Evolutionary conservation across 2,329 filamentous ascomycete genomes (phyloP).

Genomic region (Arthrinium phaeospermum): DNA sequence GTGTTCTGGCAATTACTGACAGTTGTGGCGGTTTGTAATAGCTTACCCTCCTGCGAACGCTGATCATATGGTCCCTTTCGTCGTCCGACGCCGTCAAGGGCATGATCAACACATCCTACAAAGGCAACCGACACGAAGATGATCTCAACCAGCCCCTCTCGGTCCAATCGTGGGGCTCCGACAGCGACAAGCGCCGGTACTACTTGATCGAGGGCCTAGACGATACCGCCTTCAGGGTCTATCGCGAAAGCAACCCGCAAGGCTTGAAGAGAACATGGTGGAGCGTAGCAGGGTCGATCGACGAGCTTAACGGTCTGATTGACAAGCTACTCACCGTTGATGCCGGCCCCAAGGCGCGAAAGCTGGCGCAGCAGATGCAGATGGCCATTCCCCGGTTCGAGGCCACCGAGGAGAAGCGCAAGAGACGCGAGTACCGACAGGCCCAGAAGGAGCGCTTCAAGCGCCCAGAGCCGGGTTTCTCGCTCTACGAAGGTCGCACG

Average conservation of each 20-base stretch:
- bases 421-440: slow-evolving; percentile 88
- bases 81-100: slow-evolving; percentile 83
- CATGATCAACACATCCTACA: slow-evolving; percentile 87
- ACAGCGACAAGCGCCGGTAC: slow-evolving; percentile 90
- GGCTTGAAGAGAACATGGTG: slow-evolving; percentile 83
- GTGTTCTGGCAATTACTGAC: slow-evolving; percentile 21
- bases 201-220: slow-evolving; percentile 93
- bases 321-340: slow-evolving; percentile 79
- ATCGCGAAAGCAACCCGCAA: slow-evolving; percentile 88
- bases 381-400: slow-evolving; percentile 89
- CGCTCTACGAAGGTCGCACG: slow-evolving; percentile 93
- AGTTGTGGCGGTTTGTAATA: slow-evolving; percentile 43
- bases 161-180: slow-evolving; percentile 88
- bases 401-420: slow-evolving; percentile 94
- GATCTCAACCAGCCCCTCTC: slow-evolving; percentile 84
- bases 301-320: slow-evolving; percentile 78
- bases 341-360: slow-evolving; percentile 79
- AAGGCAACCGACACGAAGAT: slow-evolving; percentile 81
- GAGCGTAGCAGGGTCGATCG: slow-evolving; percentile 89
- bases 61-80: slow-evolving; percentile 87
- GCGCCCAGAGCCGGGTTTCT: slow-evolving; percentile 86
- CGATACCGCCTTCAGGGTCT: slow-evolving; percentile 91
- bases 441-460: slow-evolving; percentile 86
- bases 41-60: slow-evolving; percentile 81
- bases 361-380: slow-evolving; percentile 77